A percentile compares a stretch with the other conserved stretches of the same genome.
phyloP scores from a whole-genome alignment of 2,329 filamentous ascomycete species.

The Fusarium tjaetaba region DNA sequence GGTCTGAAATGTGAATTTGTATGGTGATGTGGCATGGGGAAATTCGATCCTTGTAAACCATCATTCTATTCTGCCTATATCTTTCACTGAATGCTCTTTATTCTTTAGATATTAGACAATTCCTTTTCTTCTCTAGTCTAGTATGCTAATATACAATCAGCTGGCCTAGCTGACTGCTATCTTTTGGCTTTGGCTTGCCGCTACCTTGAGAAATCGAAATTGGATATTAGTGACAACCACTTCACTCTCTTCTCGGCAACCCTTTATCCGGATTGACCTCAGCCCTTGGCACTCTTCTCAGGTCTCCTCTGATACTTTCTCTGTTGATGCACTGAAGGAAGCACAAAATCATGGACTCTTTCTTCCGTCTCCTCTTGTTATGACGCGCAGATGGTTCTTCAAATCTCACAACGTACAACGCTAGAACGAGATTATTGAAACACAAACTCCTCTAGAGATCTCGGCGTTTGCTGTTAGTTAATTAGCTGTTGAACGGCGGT shows the following conservation, averaged over 20 bases:
- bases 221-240: slow-evolving; percentile 17
- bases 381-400: neutral
- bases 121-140: neutral
- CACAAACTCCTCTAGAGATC: neutral
- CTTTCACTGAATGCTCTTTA: neutral
- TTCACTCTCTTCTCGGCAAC: slow-evolving; percentile 27
- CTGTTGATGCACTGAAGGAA: too few relatives aligned
- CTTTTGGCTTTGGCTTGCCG: slow-evolving; percentile 26
- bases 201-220: slow-evolving; percentile 32
- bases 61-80: too few relatives aligned
- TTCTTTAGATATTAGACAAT: neutral
- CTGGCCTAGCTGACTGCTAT: slow-evolving; percentile 2
- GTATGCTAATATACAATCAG: neutral
- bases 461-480: slow-evolving; percentile 10
- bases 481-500: slow-evolving; percentile 4
- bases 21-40: slow-evolving; percentile 22
- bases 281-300: slow-evolving; percentile 13
- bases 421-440: slow-evolving; percentile 28
- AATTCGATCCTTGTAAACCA: slow-evolving; percentile 15
- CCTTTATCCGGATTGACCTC: slow-evolving; percentile 26
- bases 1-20: slow-evolving; percentile 7
- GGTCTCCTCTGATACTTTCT: neutral
- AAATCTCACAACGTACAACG: slow-evolving; percentile 9
- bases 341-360: neutral
- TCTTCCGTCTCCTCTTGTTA: neutral